These are phyloP conservation scores for Asterionellopsis glacialis DNA, from an alignment of 108 stramenopile species.

Conservation along the genomic window DNA sequence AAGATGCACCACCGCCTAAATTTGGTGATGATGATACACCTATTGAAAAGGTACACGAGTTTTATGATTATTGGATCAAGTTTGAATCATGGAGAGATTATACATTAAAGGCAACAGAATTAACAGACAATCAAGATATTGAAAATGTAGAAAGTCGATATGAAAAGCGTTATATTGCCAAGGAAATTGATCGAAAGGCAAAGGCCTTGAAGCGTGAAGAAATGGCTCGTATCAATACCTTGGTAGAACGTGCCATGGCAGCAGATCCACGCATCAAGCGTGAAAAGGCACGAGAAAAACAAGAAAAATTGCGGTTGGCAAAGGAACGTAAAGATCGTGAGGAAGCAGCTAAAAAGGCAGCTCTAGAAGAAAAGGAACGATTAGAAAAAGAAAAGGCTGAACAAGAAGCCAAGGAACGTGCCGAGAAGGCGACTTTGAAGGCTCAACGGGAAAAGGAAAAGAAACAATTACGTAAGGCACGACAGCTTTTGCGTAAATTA, in stretches of 20 bases:
- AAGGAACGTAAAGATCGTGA: conserved; percentile 1
- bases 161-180: conserved; percentile 97
- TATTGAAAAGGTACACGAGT: conserved; percentile 82
- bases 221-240: conserved; percentile 74
- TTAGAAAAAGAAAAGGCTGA: conserved; percentile 1
- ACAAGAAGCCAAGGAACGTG: conserved; percentile 4
- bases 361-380: conserved; percentile 1
- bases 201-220: conserved; percentile 94
- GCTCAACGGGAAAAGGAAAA: conserved; percentile 9
- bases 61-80: conserved; percentile 96
- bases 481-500: conserved; percentile 6
- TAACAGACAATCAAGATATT: conserved; percentile 74
- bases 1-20: conserved; percentile 43
- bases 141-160: conserved; percentile 90
- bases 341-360: neutral
- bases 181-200: conserved; percentile 90
- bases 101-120: conserved; percentile 64
- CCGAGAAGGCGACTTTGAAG: neutral
- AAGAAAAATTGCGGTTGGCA: conserved; percentile 2
- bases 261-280: conserved; percentile 85
- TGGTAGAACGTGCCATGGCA: conserved; percentile 94
- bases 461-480: conserved; percentile 11
- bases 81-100: conserved; percentile 98
- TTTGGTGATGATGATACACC: conserved; percentile 88
- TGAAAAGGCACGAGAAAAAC: conserved; percentile 5